phyloP scores from a whole-genome alignment of 2,329 filamentous ascomycete species.

The Clonostachys rhizophaga region DNA sequence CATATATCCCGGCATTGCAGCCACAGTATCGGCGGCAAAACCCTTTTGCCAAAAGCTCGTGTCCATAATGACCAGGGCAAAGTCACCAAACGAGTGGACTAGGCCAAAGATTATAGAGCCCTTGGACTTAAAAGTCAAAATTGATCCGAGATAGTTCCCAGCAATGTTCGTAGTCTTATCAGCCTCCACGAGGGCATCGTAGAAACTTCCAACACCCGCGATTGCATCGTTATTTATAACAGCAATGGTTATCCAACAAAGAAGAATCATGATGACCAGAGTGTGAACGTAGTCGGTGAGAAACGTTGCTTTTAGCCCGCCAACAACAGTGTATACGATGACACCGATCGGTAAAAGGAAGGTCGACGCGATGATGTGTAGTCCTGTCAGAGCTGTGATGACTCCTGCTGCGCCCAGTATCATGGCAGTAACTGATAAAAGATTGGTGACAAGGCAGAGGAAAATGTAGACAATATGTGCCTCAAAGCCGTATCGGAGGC shows the following conservation, averaged over 20 bases:
- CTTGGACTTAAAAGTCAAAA: too few species aligned
- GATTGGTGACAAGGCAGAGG: constrained; percentile 80
- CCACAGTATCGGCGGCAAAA: constrained; percentile 79
- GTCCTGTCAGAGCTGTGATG: constrained; percentile 34
- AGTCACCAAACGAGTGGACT: background rate
- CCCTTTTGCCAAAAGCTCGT: constrained; percentile 86
- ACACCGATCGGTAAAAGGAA: constrained; percentile 80
- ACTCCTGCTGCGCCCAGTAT: constrained; percentile 72
- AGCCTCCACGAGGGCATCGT: constrained; percentile 81
- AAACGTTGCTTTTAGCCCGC: constrained; percentile 83
- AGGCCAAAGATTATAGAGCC: too few species aligned
- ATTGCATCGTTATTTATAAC: constrained; percentile 68
- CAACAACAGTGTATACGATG: constrained; percentile 71
- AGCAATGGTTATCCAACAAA: constrained; percentile 66
- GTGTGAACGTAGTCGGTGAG: constrained; percentile 85
- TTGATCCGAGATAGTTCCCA: too few species aligned
- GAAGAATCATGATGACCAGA: constrained; percentile 77
- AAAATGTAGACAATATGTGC: constrained; percentile 77
- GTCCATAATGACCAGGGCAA: background rate
- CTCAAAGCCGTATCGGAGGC: constrained; percentile 67
- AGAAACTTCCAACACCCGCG: constrained; percentile 79
- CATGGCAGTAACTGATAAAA: constrained; percentile 84
- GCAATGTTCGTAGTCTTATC: background rate
- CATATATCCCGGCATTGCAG: constrained; percentile 85
- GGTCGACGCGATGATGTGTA: constrained; percentile 69